Percentiles rank a stretch among this genome's conserved stretches.
These are phyloP conservation scores for Aspergillus egyptiacus DNA, from an alignment of 495 filamentous ascomycete genomes.

Conservation along the genomic window DNA sequence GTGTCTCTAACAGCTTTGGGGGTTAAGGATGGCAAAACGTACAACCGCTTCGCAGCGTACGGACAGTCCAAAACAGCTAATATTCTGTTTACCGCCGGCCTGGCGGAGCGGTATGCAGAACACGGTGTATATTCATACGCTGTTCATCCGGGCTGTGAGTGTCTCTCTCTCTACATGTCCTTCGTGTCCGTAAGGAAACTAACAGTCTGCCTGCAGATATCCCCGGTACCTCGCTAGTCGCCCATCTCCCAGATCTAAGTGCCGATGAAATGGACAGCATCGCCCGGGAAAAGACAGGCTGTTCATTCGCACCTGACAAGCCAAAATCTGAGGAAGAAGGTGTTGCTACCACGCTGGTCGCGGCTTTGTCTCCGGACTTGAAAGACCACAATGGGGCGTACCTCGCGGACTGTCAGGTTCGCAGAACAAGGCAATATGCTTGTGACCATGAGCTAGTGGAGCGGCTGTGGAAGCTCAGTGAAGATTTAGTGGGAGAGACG, in stretches of 20 bases:
- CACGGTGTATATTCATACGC: background rate
- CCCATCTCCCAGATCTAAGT: no score
- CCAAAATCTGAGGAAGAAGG: background rate
- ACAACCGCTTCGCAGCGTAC: background rate
- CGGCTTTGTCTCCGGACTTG: background rate
- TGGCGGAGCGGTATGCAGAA: background rate
- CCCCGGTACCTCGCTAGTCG: no score
- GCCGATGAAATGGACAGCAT: background rate
- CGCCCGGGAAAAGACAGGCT: background rate
- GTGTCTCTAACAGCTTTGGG: background rate
- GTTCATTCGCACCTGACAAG: background rate
- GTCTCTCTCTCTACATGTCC: no score
- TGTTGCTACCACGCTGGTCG: background rate
- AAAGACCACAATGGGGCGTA: background rate
- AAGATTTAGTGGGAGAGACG: background rate
- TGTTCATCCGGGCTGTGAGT: background rate
- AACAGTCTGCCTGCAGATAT: no score
- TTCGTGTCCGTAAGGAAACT: no score
- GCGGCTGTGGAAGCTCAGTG: background rate
- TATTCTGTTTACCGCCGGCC: background rate
- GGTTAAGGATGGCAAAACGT: background rate
- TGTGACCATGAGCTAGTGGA: background rate
- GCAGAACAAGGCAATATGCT: background rate
- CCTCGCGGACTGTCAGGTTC: background rate
- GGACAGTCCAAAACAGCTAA: background rate